A percentile compares a stretch with the other conserved stretches of the same genome.
These are phyloP conservation scores for Trifolium dubium DNA, from an alignment of 306 rosid genomes.

Conservation along the genomic window DNA sequence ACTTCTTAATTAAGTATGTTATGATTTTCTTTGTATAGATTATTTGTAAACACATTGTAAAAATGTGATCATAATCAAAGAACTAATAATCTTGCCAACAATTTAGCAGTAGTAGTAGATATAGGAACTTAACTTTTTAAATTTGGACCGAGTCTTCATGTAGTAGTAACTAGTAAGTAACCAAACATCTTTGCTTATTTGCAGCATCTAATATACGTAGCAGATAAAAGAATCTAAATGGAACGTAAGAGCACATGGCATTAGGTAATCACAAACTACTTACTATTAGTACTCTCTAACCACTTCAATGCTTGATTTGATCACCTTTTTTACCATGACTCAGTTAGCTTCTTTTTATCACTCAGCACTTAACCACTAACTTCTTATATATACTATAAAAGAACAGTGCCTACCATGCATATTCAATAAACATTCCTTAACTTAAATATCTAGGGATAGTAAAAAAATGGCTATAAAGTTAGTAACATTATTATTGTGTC, in stretches of 20 bases:
- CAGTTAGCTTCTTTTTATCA: conserved; percentile 21
- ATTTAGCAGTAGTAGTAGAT: neutral
- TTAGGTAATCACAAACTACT: conserved; percentile 39
- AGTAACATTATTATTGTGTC: conserved; percentile 30
- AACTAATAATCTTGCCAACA: neutral
- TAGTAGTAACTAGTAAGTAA: too few relatives aligned
- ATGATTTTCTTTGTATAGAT: too few relatives aligned
- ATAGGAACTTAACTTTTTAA: neutral
- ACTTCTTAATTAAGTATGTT: too few relatives aligned
- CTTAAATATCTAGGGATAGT: neutral
- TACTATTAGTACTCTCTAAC: conserved; percentile 36
- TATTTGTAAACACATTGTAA: too few relatives aligned
- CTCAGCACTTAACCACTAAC: conserved; percentile 11
- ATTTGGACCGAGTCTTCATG: neutral
- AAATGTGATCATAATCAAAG: neutral
- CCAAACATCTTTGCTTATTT: neutral
- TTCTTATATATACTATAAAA: conserved; percentile 47
- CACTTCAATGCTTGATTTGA: conserved; percentile 29
- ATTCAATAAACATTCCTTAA: neutral
- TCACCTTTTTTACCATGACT: conserved; percentile 8
- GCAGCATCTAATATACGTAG: neutral
- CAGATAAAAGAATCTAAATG: conserved; percentile 9
- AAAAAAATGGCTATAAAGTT: conserved; percentile 33
- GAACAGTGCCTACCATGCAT: conserved; percentile 14
- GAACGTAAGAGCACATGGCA: conserved; percentile 41